These are phyloP conservation scores for Oryza coarctata DNA, from an alignment of 176 grass and related monocot species.

Conservation along the genomic window DNA sequence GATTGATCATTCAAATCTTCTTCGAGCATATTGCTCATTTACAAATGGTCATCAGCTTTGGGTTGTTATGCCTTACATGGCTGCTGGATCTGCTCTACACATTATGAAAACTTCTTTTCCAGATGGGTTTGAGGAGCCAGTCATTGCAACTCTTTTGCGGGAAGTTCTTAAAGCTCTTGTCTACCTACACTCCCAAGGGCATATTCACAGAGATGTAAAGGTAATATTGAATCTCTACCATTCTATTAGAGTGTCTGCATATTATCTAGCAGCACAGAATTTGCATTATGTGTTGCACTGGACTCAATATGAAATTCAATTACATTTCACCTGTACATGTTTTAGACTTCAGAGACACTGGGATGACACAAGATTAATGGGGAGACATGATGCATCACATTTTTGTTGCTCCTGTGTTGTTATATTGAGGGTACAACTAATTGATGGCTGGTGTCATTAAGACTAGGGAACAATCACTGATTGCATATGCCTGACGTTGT, in stretches of 20 bases:
- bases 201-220: constrained; percentile 99
- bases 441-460: neutral
- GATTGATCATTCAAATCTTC: constrained; percentile 87
- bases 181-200: constrained; percentile 91
- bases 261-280: constrained; percentile 12
- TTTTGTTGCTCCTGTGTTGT: constrained; percentile 16
- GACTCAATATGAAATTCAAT: constrained; percentile 10
- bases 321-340: neutral
- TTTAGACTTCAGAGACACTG: neutral
- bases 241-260: neutral
- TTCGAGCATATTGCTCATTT: constrained; percentile 83
- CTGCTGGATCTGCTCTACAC: constrained; percentile 85
- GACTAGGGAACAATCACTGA: neutral
- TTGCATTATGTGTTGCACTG: neutral
- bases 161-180: constrained; percentile 97
- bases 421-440: neutral
- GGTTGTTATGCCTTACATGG: constrained; percentile 99
- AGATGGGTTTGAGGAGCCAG: constrained; percentile 93
- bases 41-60: constrained; percentile 75
- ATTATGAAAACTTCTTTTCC: constrained; percentile 94
- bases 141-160: constrained; percentile 83
- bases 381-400: neutral
- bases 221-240: constrained; percentile 41
- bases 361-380: neutral
- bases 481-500: neutral